Evolutionary conservation across 2,329 filamentous ascomycete genomes (phyloP), one percentile per base, ranked within the genome.

Genomic region (Aspergillus sp.): DNA sequence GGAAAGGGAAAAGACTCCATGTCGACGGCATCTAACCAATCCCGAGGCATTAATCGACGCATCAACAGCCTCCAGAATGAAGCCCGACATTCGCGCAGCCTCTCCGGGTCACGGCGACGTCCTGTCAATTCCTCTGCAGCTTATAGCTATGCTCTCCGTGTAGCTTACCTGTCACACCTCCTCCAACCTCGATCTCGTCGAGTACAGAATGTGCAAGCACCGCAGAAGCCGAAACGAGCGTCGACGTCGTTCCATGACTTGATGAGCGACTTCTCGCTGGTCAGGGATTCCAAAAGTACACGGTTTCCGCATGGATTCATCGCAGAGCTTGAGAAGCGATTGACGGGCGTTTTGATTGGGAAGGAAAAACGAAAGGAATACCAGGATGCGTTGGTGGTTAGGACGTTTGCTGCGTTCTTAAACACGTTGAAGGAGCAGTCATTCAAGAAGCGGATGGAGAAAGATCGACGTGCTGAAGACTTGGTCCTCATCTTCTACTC

Each of bases 401-500:
- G 91, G 52, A 94, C 89, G 2, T 98, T 98, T 72, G 93, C 89
- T 47, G 88, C 89, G 55, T 95, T 95, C 54, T 85, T 96, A 65
- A 96, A 91, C 50, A 86, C 89, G 48, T 87, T 98, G 66, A 96
- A 91, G 58, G 88, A 94, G 53, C 84, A 84, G 52, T 83, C 82
- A 41, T 96, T 96, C 63, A 85, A 88, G 57, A 94, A 90, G 72
- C 85, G 84, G 50, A 89, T 96, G 75, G 90, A 96, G 63, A 95
- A 95, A 71, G 91, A 96, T 67, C 82, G 91, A 53, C 85, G 91
- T 62, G 85, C 95, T 19, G 93, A 98, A 69, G 90, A 95, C 54
- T 74, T 97, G 45, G 83, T 98, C 45, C 78, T 98, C 57, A 96
- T 97, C 54, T 97, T 98, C 75, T 97, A 94, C 71, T 94, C 90